These are phyloP conservation scores for Akanthomyces lecanii DNA, from an alignment of 2,329 filamentous ascomycete species.

Conservation along the genomic window DNA sequence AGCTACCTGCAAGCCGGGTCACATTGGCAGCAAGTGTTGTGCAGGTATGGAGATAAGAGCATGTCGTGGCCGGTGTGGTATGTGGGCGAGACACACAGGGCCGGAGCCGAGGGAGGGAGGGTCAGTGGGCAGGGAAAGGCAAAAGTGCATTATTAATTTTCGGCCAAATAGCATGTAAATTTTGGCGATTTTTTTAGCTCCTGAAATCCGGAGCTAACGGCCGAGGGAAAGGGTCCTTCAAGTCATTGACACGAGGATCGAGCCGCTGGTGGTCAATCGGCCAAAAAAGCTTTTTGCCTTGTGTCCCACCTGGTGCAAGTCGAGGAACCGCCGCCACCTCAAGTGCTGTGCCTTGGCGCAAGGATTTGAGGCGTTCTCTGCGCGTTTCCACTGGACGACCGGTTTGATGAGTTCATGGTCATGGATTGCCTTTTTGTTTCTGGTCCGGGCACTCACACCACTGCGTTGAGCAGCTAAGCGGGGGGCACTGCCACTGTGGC, in stretches of 20 bases:
- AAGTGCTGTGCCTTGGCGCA: neutral
- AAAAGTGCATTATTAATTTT: neutral
- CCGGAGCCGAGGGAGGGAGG: neutral
- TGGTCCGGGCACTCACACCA: neutral
- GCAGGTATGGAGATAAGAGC: neutral
- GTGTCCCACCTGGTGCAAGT: neutral
- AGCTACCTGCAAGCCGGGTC: neutral
- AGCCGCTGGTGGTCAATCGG: conserved; percentile 2
- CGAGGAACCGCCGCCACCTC: neutral
- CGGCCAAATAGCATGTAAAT: neutral
- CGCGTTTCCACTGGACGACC: neutral
- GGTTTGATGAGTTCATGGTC: neutral
- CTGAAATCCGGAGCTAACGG: neutral
- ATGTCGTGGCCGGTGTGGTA: neutral
- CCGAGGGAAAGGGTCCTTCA: neutral
- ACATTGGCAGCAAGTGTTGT: neutral
- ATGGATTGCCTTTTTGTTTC: too few species aligned
- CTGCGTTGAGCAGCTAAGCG: too few species aligned
- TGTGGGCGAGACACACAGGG: neutral
- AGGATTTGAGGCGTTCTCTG: neutral
- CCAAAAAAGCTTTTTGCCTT: neutral
- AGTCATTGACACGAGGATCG: neutral
- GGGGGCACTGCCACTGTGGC: too few species aligned
- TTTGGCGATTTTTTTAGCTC: neutral
- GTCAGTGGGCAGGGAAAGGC: neutral